These are phyloP conservation scores for Aspergillus proliferans DNA, from an alignment of 2,329 filamentous ascomycete species.

Conservation along the genomic window DNA sequence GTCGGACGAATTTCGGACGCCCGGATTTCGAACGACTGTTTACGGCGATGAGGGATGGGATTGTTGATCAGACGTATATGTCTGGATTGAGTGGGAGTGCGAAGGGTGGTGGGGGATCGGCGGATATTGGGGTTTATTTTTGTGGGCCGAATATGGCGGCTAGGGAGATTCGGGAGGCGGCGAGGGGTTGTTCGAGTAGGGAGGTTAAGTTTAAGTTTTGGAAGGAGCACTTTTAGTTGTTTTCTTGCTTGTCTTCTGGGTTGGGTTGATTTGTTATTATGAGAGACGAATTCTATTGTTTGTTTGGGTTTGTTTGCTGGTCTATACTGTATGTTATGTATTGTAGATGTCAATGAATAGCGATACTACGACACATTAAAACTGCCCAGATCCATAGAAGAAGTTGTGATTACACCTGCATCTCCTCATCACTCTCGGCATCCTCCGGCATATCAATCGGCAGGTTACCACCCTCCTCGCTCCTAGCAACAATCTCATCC, in stretches of 20 bases:
- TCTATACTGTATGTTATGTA: too few species aligned
- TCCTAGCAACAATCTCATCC: conserved; percentile 22
- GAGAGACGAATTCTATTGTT: neutral
- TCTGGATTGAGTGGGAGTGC: conserved; percentile 65
- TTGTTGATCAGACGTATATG: conserved; percentile 78
- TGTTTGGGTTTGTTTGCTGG: neutral
- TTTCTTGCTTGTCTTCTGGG: neutral
- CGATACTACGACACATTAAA: too few species aligned
- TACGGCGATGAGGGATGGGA: conserved; percentile 77
- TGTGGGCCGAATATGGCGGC: conserved; percentile 81
- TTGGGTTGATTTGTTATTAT: neutral
- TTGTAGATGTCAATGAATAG: too few species aligned
- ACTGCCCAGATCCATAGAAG: neutral
- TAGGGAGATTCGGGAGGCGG: conserved; percentile 76
- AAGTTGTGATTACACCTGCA: neutral
- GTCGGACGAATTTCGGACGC: conserved; percentile 87
- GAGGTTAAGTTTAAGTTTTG: conserved; percentile 95
- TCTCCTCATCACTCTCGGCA: conserved; percentile 19
- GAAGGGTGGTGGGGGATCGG: conserved; percentile 46
- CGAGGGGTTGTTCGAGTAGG: conserved; percentile 62
- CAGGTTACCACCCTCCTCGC: conserved; percentile 3
- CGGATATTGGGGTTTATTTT: conserved; percentile 94
- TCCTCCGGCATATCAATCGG: conserved; percentile 28
- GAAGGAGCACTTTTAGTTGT: conserved; percentile 61
- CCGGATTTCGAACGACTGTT: conserved; percentile 83